Evolutionary conservation across 1,284 basidiomycete species (phyloP).

Genomic region (Irpex rosettiformis): DNA sequence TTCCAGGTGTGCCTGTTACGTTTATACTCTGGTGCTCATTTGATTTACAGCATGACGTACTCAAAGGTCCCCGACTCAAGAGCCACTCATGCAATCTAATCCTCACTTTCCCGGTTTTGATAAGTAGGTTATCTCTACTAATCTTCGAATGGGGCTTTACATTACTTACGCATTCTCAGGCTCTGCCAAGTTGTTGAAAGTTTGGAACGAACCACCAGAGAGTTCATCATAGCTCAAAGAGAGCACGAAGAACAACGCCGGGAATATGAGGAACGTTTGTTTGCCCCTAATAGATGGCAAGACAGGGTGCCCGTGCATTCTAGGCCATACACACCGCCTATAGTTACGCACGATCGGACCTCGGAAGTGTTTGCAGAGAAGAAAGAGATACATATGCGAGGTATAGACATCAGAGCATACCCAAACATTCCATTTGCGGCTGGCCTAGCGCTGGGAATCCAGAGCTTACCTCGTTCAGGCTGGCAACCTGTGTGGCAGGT

Average conservation of each 20-base stretch:
- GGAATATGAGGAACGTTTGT: neutral
- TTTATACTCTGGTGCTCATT: too few species aligned
- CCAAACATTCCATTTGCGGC: conserved; percentile 5
- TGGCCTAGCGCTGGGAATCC: neutral
- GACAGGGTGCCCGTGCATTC: neutral
- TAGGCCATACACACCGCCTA: neutral
- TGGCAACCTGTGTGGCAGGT: conserved; percentile 19
- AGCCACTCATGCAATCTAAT: too few species aligned
- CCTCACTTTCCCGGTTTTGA: neutral
- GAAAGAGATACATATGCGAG: neutral
- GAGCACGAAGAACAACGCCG: neutral
- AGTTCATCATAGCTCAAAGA: neutral
- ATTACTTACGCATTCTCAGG: neutral
- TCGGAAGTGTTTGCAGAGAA: neutral
- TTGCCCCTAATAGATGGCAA: neutral
- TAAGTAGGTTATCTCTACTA: neutral
- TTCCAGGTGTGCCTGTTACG: too few species aligned
- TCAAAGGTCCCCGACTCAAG: too few species aligned
- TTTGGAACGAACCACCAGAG: neutral
- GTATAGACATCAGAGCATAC: neutral
- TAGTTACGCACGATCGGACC: neutral
- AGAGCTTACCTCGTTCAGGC: neutral
- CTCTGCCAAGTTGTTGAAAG: neutral
- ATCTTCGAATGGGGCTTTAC: neutral
- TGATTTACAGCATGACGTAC: too few species aligned